A percentile compares a stretch with the other conserved stretches of the same genome.
phyloP scores from a whole-genome alignment of 106 monocot genomes.

The Posidonia australis region DNA sequence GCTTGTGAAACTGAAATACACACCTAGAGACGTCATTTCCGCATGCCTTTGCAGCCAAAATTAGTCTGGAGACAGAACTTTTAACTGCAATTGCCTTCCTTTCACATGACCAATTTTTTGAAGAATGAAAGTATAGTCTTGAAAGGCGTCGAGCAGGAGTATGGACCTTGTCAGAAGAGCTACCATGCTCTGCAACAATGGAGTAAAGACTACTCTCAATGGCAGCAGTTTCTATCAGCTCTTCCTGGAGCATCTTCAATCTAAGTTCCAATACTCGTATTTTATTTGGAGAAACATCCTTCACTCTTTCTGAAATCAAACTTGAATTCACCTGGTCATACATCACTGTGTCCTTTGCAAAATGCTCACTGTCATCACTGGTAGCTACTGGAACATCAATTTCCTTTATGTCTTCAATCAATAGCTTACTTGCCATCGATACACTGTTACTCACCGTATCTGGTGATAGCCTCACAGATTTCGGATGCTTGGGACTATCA shows the following conservation, averaged over 20 bases:
- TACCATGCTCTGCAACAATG: constrained; percentile 78
- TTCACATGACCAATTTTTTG: constrained; percentile 28
- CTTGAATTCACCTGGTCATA: constrained; percentile 11
- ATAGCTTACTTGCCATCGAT: constrained; percentile 6
- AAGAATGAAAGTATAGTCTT: constrained; percentile 58
- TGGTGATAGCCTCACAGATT: constrained; percentile 29
- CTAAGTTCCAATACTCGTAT: constrained; percentile 51
- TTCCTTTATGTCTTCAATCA: constrained; percentile 58
- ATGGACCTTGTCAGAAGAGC: constrained; percentile 79
- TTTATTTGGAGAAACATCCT: constrained; percentile 22
- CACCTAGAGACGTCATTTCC: constrained; percentile 90
- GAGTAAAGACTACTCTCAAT: constrained; percentile 65
- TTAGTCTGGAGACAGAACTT: constrained; percentile 54
- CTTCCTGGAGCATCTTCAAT: constrained; percentile 57
- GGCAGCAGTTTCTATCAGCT: constrained; percentile 73
- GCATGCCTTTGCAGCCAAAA: constrained; percentile 69
- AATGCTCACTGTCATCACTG: constrained; percentile 2
- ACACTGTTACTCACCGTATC: constrained; percentile 4
- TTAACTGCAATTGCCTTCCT: constrained; percentile 54
- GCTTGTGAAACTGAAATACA: constrained; percentile 4
- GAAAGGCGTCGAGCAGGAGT: constrained; percentile 87
- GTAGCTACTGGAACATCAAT: constrained; percentile 33
- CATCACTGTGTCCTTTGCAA: background rate
- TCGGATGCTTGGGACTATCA: constrained; percentile 26
- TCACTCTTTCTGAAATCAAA: constrained; percentile 6